Base-by-base conservation (phyloP, 2,329 filamentous ascomycete species). In the Macrophomina pseudophaseolina region DNA sequence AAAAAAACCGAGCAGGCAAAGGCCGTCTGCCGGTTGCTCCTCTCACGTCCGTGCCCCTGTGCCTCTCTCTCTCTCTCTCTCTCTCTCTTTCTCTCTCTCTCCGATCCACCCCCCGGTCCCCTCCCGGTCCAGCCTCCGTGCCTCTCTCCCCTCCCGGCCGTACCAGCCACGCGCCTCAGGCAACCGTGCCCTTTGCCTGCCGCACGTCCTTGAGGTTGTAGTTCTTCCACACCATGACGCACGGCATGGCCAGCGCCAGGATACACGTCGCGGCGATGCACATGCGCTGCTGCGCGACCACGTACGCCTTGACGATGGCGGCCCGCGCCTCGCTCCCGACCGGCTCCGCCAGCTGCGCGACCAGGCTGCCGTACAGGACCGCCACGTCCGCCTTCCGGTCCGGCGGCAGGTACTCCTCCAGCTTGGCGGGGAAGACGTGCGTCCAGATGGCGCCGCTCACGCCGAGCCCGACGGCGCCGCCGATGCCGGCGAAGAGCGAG, bases 391-490 rank as follows among this genome's bases (percentile, higher is more conserved):
- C 56, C 42, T 62, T 42, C 73, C 83, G 52, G 72, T 70, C 71
- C 80, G 69, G 72, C 1, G 75, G 73, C 4, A 78, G 48, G 1
- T 72, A 68, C 60, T 68, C 54, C 18, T 60, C 70, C n/a, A 89
- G 78, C 32, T 82, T 82, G 30, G 80, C 74, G 2, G 82, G 83
- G 66, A 90, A 84, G 0, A 83, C 81, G 65, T 83, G 80, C 0
- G 84, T 86, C 88, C 88, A 91, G 67, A 91, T 86, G 6, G 88
- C 87, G 0, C 83, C 83, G 0, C 88, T 83, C 53, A 90, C 81
- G 2, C 87, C 83, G 1, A 66, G 68, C 4, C 76, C 76, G 28
- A 77, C 70, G 2, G 74, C 72, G 33, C 68, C 68, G 30, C 76
- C 89, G 69, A 90, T 83, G 68, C 84, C 84, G 69, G 84, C 80